These are phyloP conservation scores for Austroboletus eburneus DNA, from an alignment of 768 basidiomycete species.

Conservation along the genomic window DNA sequence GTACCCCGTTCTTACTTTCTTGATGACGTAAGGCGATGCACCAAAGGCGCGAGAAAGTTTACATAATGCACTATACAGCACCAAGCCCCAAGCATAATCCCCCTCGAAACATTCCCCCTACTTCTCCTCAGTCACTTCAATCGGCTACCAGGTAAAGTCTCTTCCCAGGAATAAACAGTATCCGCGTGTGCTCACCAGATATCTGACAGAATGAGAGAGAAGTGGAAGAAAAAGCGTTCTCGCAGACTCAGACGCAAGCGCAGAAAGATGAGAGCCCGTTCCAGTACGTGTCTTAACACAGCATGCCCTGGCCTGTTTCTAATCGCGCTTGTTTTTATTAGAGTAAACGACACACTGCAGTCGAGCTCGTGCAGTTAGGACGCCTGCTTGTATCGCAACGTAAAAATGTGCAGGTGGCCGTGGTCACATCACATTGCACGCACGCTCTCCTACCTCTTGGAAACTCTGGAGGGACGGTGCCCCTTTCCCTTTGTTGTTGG, in stretches of 20 bases:
- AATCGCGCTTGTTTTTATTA: constrained; percentile 13
- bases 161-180: not conserved
- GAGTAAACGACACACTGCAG: constrained; percentile 33
- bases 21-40: constrained; percentile 18
- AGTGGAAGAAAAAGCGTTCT: constrained; percentile 96
- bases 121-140: constrained; percentile 29
- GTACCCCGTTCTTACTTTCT: no score
- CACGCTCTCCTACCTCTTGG: constrained; percentile 25
- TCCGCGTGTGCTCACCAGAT: not conserved
- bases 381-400: constrained; percentile 12
- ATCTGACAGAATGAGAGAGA: constrained; percentile 78
- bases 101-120: constrained; percentile 9
- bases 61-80: constrained; percentile 36
- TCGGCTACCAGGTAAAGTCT: constrained; percentile 26
- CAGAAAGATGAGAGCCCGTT: constrained; percentile 95
- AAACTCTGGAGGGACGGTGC: constrained; percentile 18
- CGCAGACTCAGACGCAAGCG: constrained; percentile 90
- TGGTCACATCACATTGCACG: constrained; percentile 21
- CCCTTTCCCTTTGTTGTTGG: constrained; percentile 20
- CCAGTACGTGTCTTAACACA: constrained; percentile 56
- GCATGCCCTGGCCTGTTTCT: not conserved
- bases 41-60: constrained; percentile 15
- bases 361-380: constrained; percentile 27
- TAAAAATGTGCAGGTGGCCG: constrained; percentile 12
- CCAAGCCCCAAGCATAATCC: constrained; percentile 27